Evolutionary conservation across 2,329 filamentous ascomycete genomes (phyloP).

Genomic region (Talaromyces rugulosus): DNA sequence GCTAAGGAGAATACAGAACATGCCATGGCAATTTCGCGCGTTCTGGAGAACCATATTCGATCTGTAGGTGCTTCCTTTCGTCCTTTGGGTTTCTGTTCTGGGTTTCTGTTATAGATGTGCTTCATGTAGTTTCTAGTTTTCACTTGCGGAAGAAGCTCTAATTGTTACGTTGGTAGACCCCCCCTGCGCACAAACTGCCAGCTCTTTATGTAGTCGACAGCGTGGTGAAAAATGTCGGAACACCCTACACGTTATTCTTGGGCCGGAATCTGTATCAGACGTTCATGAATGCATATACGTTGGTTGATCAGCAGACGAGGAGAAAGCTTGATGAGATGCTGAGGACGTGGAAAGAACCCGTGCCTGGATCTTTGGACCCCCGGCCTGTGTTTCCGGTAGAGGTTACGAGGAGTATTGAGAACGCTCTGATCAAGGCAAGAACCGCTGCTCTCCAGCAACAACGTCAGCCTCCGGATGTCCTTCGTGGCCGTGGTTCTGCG

Average conservation of each 20-base stretch:
- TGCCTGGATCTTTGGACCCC: slow-evolving; percentile 88
- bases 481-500: slow-evolving; percentile 48
- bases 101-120: slow-evolving; percentile 29
- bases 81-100: background rate
- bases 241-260: slow-evolving; percentile 93
- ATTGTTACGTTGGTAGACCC: slow-evolving; percentile 58
- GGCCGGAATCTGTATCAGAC: slow-evolving; percentile 87
- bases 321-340: slow-evolving; percentile 96
- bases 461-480: slow-evolving; percentile 50
- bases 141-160: slow-evolving; percentile 24
- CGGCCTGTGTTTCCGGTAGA: slow-evolving; percentile 87
- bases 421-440: slow-evolving; percentile 80
- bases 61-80: slow-evolving; percentile 62
- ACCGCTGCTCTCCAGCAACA: slow-evolving; percentile 51
- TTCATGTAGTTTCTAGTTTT: slow-evolving; percentile 10
- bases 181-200: slow-evolving; percentile 83
- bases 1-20: slow-evolving; percentile 96
- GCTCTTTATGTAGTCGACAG: slow-evolving; percentile 98
- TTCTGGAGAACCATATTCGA: slow-evolving; percentile 88
- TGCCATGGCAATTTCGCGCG: slow-evolving; percentile 86
- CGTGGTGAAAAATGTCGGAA: slow-evolving; percentile 97
- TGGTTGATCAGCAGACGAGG: slow-evolving; percentile 77
- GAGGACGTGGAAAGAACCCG: slow-evolving; percentile 95
- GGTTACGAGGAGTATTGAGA: slow-evolving; percentile 86
- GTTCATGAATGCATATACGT: slow-evolving; percentile 93